phyloP scores from a whole-genome alignment of 2,329 filamentous ascomycete species.

The Hypoxylon sp. region DNA sequence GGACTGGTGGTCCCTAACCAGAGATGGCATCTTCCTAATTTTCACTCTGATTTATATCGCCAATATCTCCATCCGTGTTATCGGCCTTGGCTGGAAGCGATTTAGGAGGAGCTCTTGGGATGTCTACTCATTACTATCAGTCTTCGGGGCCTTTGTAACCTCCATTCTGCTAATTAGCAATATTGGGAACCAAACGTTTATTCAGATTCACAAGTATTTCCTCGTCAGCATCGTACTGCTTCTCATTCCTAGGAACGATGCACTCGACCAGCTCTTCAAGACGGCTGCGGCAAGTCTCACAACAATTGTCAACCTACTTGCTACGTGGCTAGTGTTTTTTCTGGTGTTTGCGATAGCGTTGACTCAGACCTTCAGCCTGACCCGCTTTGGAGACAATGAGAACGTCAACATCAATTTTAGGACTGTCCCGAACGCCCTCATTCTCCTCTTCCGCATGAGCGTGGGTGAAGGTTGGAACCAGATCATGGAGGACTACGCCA shows the following conservation, averaged over 20 bases:
- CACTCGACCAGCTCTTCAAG: constrained; percentile 98
- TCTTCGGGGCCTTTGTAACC: constrained; percentile 85
- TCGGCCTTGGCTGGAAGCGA: constrained; percentile 91
- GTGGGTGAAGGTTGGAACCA: constrained; percentile 97
- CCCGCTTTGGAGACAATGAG: constrained; percentile 83
- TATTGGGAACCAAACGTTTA: constrained; percentile 73
- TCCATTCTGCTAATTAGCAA: constrained; percentile 81
- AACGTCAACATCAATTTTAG: constrained; percentile 90
- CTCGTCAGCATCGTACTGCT: constrained; percentile 90
- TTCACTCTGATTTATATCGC: constrained; percentile 86
- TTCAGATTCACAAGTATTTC: constrained; percentile 93
- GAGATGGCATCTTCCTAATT: constrained; percentile 83
- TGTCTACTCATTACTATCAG: constrained; percentile 84
- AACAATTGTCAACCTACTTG: constrained; percentile 90
- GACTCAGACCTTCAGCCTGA: constrained; percentile 95
- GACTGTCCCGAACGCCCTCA: constrained; percentile 92
- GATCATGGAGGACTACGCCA: constrained; percentile 95
- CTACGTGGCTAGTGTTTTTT: constrained; percentile 98
- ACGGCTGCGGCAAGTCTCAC: constrained; percentile 95
- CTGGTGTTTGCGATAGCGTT: constrained; percentile 96
- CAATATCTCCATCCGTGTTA: constrained; percentile 86
- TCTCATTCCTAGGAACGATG: constrained; percentile 95
- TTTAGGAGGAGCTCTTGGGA: constrained; percentile 97
- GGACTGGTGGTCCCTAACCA: constrained; percentile 75
- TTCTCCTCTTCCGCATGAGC: constrained; percentile 93